A percentile compares a stretch with the other conserved stretches of the same genome.
Evolutionary conservation across 805 yeast genomes (phyloP).

Genomic region (Candida bentonensis): DNA sequence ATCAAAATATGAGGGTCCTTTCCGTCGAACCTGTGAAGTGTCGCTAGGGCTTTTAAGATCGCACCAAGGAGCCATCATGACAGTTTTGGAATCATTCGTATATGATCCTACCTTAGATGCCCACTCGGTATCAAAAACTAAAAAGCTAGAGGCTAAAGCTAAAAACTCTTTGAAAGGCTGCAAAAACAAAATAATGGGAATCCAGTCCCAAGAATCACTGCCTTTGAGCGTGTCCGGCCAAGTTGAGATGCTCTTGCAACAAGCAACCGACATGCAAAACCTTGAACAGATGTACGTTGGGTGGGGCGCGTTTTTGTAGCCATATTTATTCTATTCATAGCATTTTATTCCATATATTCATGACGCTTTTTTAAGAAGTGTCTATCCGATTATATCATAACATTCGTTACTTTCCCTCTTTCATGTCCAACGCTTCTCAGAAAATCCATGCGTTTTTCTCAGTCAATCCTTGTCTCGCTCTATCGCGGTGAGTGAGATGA

Average conservation of each 20-base stretch:
- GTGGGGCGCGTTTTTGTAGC: slow-evolving; percentile 64
- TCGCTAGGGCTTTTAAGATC: slow-evolving; percentile 57
- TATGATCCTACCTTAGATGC: slow-evolving; percentile 78
- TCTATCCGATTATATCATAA: too few relatives aligned
- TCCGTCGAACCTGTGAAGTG: slow-evolving; percentile 74
- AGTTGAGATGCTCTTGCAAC: slow-evolving; percentile 76
- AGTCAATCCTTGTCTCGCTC: slow-evolving; percentile 6
- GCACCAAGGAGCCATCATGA: slow-evolving; percentile 76
- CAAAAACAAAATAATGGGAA: slow-evolving; percentile 71
- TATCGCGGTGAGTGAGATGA: not conserved
- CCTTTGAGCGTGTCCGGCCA: slow-evolving; percentile 88
- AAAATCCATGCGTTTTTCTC: slow-evolving; percentile 3
- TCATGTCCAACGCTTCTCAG: not conserved
- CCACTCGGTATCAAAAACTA: slow-evolving; percentile 32
- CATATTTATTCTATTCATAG: not conserved
- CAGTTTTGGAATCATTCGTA: slow-evolving; percentile 79
- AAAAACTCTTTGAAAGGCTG: slow-evolving; percentile 49
- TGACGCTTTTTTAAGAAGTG: not conserved
- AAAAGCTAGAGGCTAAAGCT: slow-evolving; percentile 27
- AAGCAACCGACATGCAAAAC: slow-evolving; percentile 59
- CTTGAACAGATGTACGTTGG: slow-evolving; percentile 85
- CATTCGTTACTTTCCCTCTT: not conserved
- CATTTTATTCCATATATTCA: not conserved
- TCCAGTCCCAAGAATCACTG: slow-evolving; percentile 65
- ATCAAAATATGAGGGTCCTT: slow-evolving; percentile 79